A percentile compares a stretch with the other conserved stretches of the same genome.
phyloP scores from a whole-genome alignment of 2,329 filamentous ascomycete genomes.

The Penicillium sp. region DNA sequence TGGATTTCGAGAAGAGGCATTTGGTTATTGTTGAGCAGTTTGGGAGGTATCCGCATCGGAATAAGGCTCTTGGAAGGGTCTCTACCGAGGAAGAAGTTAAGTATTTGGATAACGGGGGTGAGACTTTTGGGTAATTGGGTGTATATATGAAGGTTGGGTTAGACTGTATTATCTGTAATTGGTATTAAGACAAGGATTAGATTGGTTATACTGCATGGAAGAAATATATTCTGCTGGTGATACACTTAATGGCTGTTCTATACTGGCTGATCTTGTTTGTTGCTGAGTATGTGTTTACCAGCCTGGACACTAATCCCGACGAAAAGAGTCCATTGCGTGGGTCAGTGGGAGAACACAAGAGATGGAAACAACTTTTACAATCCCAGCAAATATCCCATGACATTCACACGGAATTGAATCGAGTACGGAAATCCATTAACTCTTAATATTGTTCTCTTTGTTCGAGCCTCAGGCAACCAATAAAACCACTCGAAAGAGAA shows the following conservation, averaged over 20 bases:
- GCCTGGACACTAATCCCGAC: conserved; percentile 33
- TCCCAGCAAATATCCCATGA: too few relatives aligned
- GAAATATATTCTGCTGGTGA: conserved; percentile 34
- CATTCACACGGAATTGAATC: neutral
- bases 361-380: too few relatives aligned
- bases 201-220: conserved; percentile 37
- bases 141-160: neutral
- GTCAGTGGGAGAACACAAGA: conserved; percentile 19
- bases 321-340: conserved; percentile 32
- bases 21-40: conserved; percentile 27
- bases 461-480: conserved; percentile 29
- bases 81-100: conserved; percentile 22
- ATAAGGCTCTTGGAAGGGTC: conserved; percentile 20
- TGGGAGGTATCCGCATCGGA: conserved; percentile 28
- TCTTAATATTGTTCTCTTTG: conserved; percentile 23
- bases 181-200: too few relatives aligned
- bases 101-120: conserved; percentile 25
- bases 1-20: conserved; percentile 23
- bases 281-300: conserved; percentile 45
- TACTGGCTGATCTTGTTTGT: conserved; percentile 71
- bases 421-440: neutral
- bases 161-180: neutral
- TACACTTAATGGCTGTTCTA: conserved; percentile 69
- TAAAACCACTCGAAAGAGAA: neutral
- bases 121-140: conserved; percentile 15